Conservation (phyloP, 2,329 filamentous ascomycete genomes). For the Alternaria sp. region DNA sequence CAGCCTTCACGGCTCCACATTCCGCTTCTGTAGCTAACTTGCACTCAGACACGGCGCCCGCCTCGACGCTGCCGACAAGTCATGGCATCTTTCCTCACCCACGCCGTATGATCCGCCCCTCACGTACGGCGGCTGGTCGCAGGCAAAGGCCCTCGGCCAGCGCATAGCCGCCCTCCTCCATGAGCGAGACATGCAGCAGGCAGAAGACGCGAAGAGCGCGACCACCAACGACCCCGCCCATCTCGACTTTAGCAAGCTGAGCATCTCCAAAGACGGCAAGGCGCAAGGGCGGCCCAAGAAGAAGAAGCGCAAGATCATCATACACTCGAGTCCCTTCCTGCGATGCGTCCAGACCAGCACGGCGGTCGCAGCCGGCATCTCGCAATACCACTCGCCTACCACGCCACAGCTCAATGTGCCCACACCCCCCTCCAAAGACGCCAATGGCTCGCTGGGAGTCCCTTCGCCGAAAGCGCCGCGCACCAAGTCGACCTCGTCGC, state of each 20-base stretch:
- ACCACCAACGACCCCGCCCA: constrained; percentile 25
- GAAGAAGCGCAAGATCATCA: constrained; percentile 75
- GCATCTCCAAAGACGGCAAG: constrained; percentile 13
- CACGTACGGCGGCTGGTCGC: constrained; percentile 92
- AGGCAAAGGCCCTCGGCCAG: constrained; percentile 79
- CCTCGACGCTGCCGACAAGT: constrained; percentile 90
- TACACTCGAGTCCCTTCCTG: constrained; percentile 93
- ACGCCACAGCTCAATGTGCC: constrained; percentile 29
- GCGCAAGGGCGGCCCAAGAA: constrained; percentile 38
- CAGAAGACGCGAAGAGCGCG: constrained; percentile 33
- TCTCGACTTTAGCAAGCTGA: constrained; percentile 29
- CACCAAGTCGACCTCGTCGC: constrained; percentile 24
- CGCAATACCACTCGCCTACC: constrained; percentile 62
- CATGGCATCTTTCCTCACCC: constrained; percentile 91
- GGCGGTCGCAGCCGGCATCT: constrained; percentile 83
- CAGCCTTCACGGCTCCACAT: constrained; percentile 1
- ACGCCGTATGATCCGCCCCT: constrained; percentile 95
- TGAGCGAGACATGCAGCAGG: constrained; percentile 56
- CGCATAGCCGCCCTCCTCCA: constrained; percentile 78
- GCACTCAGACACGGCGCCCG: constrained; percentile 80
- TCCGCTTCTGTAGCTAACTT: constrained; percentile 19
- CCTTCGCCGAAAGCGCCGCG: constrained; percentile 23
- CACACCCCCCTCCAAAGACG: constrained; percentile 25
- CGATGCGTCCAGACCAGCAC: constrained; percentile 92
- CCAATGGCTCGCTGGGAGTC: constrained; percentile 12